A percentile compares a stretch with the other conserved stretches of the same genome.
These are phyloP conservation scores for Endocarpon pusillum DNA, from an alignment of 495 filamentous ascomycete species.

Conservation along the genomic window DNA sequence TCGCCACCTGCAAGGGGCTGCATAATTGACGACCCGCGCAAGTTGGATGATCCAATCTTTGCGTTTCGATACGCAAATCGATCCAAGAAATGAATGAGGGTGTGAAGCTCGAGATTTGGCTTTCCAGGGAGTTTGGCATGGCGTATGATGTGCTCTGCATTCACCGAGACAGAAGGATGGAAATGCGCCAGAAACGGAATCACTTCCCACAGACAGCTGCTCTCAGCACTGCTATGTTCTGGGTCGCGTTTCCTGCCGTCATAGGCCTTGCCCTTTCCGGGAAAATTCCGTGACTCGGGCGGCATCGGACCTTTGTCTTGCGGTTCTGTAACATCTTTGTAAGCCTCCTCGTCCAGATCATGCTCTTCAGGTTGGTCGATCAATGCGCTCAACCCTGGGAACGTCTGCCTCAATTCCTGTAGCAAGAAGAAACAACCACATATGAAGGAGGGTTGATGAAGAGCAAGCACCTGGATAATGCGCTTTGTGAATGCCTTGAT, in stretches of 20 bases:
- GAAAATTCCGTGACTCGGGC: not conserved
- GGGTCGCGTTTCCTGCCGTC: slow-evolving; percentile 85
- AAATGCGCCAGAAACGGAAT: slow-evolving; percentile 67
- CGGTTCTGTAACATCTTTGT: slow-evolving; percentile 48
- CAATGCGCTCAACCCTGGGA: slow-evolving; percentile 56
- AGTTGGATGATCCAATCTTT: slow-evolving; percentile 41
- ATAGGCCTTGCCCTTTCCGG: slow-evolving; percentile 26
- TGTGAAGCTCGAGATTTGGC: slow-evolving; percentile 74
- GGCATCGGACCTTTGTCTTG: slow-evolving; percentile 9
- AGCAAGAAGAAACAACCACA: slow-evolving; percentile 80
- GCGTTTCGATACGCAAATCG: slow-evolving; percentile 90
- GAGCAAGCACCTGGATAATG: slow-evolving; percentile 62
- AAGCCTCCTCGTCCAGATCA: slow-evolving; percentile 54
- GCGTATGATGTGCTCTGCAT: slow-evolving; percentile 49
- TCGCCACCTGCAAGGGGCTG: slow-evolving; percentile 66
- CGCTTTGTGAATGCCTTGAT: slow-evolving; percentile 93
- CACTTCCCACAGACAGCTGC: slow-evolving; percentile 84
- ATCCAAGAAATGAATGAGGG: slow-evolving; percentile 86
- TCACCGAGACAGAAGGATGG: slow-evolving; percentile 89
- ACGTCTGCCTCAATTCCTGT: slow-evolving; percentile 57
- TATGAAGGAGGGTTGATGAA: slow-evolving; percentile 86
- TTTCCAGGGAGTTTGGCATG: slow-evolving; percentile 58
- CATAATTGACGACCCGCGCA: slow-evolving; percentile 79
- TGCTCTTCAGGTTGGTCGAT: slow-evolving; percentile 54
- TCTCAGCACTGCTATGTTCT: slow-evolving; percentile 75